These are phyloP conservation scores for Taphrina sp. DNA, from an alignment of 1,139 yeast species.

Conservation along the genomic window DNA sequence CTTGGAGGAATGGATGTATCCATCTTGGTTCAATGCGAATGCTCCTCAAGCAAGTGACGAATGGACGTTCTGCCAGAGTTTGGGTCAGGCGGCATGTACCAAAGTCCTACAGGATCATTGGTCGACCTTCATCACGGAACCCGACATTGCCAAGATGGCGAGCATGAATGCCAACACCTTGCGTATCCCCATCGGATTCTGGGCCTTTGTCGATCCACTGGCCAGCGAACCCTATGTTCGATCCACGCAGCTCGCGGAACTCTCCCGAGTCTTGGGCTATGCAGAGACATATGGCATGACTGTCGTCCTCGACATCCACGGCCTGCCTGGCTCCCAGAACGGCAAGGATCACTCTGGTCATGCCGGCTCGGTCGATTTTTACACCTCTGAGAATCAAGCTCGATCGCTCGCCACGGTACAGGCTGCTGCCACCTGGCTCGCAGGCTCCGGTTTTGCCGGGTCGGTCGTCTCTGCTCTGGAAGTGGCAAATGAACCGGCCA, in stretches of 20 bases:
- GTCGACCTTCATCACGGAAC: slow-evolving; percentile 69
- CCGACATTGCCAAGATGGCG: slow-evolving; percentile 64
- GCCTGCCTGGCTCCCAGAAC: slow-evolving; percentile 93
- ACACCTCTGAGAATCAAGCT: slow-evolving; percentile 43
- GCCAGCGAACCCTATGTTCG: slow-evolving; percentile 79
- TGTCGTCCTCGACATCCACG: slow-evolving; percentile 92
- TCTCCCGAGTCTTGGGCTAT: slow-evolving; percentile 79
- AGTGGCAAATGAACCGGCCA: slow-evolving; percentile 62
- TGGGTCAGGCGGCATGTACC: slow-evolving; percentile 63
- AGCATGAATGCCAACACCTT: slow-evolving; percentile 66
- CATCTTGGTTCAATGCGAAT: slow-evolving; percentile 25
- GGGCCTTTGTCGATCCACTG: slow-evolving; percentile 70
- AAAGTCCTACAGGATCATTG: slow-evolving; percentile 65
- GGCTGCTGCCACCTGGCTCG: slow-evolving; percentile 68
- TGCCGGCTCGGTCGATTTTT: slow-evolving; percentile 45
- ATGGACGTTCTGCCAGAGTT: slow-evolving; percentile 60
- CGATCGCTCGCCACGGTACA: slow-evolving; percentile 64
- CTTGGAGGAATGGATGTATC: slow-evolving; percentile 30
- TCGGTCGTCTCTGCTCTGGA: slow-evolving; percentile 48
- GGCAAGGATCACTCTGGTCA: slow-evolving; percentile 95
- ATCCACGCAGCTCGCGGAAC: slow-evolving; percentile 66
- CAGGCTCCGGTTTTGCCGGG: slow-evolving; percentile 49
- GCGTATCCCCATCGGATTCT: slow-evolving; percentile 90
- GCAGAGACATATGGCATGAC: slow-evolving; percentile 60
- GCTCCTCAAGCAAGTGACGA: slow-evolving; percentile 64